These are phyloP conservation scores for Solanum hybrid DNA, from an alignment of 305 asterid genomes.

Conservation along the genomic window DNA sequence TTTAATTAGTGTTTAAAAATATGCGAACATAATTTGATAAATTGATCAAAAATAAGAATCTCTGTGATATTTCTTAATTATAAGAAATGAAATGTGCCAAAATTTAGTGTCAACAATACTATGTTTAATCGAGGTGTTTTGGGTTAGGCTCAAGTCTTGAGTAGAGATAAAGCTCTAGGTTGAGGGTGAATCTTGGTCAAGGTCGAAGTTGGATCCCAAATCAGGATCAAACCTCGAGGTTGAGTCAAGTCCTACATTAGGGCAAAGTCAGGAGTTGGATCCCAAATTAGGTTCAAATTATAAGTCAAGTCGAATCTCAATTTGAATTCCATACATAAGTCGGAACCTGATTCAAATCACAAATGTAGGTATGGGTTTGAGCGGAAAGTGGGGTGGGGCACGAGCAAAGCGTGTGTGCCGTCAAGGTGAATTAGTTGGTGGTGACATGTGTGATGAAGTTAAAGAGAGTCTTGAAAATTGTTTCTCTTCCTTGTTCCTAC, in stretches of 20 bases:
- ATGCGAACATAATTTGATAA: neutral
- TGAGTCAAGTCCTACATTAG: too few relatives aligned
- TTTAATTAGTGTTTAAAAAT: neutral
- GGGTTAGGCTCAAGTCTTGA: neutral
- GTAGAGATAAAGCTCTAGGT: neutral
- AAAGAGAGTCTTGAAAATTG: neutral
- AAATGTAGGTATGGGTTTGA: neutral
- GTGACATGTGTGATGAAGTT: neutral
- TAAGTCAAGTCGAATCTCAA: too few relatives aligned
- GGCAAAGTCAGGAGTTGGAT: neutral
- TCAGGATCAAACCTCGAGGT: too few relatives aligned
- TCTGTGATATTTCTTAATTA: neutral
- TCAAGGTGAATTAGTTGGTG: neutral
- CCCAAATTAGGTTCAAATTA: too few relatives aligned
- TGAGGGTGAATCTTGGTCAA: neutral
- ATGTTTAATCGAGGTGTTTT: too few relatives aligned
- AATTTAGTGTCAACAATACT: neutral
- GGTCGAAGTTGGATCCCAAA: neutral
- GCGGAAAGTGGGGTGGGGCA: neutral
- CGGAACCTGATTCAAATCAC: neutral
- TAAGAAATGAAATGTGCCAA: too few relatives aligned
- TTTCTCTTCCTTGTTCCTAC: neutral
- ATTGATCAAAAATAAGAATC: too few relatives aligned
- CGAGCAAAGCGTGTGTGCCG: neutral
- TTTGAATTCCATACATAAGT: accelerated